phyloP scores from a whole-genome alignment of 805 yeast genomes.

The Starmerella apis region DNA sequence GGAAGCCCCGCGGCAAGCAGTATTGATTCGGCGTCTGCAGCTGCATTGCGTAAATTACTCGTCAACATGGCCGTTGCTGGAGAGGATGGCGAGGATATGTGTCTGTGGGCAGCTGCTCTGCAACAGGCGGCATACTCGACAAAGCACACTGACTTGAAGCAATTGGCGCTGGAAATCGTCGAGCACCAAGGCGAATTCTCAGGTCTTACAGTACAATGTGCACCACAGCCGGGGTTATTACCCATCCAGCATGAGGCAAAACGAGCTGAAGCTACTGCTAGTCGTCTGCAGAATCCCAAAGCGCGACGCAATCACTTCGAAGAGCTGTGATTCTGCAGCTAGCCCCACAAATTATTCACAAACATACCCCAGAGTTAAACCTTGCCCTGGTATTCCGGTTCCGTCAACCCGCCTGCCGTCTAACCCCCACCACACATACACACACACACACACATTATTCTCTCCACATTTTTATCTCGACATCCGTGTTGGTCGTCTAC shows the following conservation, averaged over 20 bases:
- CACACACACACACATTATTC: background rate
- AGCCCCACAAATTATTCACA: background rate
- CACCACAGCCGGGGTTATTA: constrained; percentile 17
- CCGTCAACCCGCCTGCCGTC: no score
- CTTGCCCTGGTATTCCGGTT: no score
- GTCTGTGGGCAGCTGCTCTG: constrained; percentile 19
- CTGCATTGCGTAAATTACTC: constrained; percentile 12
- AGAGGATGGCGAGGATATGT: constrained; percentile 15
- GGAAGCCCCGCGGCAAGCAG: background rate
- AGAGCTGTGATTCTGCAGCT: constrained; percentile 3
- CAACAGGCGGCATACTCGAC: constrained; percentile 12
- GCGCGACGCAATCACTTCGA: constrained; percentile 16
- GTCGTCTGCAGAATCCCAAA: constrained; percentile 1
- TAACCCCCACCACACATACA: background rate
- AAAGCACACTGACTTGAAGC: constrained; percentile 2
- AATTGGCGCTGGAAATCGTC: constrained; percentile 15
- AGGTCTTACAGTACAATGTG: constrained; percentile 13
- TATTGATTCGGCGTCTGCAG: background rate
- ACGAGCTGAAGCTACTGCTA: constrained; percentile 12
- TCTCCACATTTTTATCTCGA: background rate
- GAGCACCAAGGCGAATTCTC: constrained; percentile 14
- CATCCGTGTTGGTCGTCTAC: no score
- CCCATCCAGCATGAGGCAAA: constrained; percentile 12
- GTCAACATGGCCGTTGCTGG: constrained; percentile 14
- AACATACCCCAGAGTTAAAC: no score